phyloP scores from a whole-genome alignment of 495 filamentous ascomycete species.

The Hypoxylon trugodes region DNA sequence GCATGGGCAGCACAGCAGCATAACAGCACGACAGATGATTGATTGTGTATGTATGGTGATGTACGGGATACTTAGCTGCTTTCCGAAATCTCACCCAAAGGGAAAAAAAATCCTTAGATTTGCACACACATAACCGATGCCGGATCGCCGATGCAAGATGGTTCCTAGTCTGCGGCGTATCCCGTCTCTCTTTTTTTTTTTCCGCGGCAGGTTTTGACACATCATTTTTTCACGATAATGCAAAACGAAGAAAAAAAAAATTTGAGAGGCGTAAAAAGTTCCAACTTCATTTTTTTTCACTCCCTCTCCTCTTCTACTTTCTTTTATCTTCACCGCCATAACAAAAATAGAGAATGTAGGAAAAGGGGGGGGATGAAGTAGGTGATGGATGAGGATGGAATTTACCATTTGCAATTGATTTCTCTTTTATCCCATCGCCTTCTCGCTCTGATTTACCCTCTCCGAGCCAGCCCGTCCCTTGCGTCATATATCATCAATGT shows the following conservation, averaged over 20 bases:
- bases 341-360: no score
- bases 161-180: slow-evolving; percentile 22
- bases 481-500: slow-evolving; percentile 30
- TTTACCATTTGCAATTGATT: slow-evolving; percentile 6
- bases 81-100: slow-evolving; percentile 24
- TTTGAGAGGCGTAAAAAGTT: not conserved
- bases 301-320: not conserved
- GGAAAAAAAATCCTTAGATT: slow-evolving; percentile 21
- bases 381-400: slow-evolving; percentile 2
- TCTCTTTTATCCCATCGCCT: slow-evolving; percentile 16
- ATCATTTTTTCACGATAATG: slow-evolving; percentile 31
- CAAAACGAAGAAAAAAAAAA: not conserved
- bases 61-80: slow-evolving; percentile 16
- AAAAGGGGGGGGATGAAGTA: not conserved
- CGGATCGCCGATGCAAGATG: slow-evolving; percentile 40
- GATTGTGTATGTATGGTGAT: slow-evolving; percentile 10
- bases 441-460: not conserved
- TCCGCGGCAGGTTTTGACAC: slow-evolving; percentile 6
- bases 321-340: slow-evolving; percentile 29
- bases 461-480: slow-evolving; percentile 23
- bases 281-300: not conserved
- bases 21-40: slow-evolving; percentile 34
- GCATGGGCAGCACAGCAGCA: no score
- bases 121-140: slow-evolving; percentile 16
- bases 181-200: not conserved